A percentile compares a stretch with the other conserved stretches of the same genome.
phyloP scores from a whole-genome alignment of 352 stramenopile species.

The Saprolegnia parasitica region DNA sequence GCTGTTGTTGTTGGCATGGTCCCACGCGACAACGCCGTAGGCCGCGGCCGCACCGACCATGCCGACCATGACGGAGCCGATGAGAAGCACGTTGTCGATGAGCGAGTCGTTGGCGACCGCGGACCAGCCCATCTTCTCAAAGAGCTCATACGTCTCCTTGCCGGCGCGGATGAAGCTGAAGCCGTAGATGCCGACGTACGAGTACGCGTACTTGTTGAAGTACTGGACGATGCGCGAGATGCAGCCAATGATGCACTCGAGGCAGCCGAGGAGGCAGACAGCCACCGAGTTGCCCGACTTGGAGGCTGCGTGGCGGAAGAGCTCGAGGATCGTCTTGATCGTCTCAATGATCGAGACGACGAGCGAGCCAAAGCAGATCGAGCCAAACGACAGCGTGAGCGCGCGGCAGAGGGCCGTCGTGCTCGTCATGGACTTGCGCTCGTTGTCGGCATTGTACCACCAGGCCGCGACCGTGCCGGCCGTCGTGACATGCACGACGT shows the following conservation, averaged over 20 bases:
- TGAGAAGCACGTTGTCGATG: constrained; percentile 63
- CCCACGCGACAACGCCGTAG: constrained; percentile 33
- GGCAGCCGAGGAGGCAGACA: constrained; percentile 45
- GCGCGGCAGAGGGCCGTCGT: constrained; percentile 49
- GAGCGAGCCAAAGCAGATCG: constrained; percentile 80
- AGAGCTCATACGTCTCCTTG: constrained; percentile 54
- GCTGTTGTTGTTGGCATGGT: constrained; percentile 34
- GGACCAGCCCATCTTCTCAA: constrained; percentile 54
- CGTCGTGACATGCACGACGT: constrained; percentile 81
- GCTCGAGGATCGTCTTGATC: constrained; percentile 47
- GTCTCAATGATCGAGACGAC: constrained; percentile 69
- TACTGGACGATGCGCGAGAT: constrained; percentile 67
- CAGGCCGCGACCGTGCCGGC: constrained; percentile 85
- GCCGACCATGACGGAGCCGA: constrained; percentile 53
- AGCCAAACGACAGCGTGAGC: constrained; percentile 77
- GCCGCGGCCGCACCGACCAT: constrained; percentile 47
- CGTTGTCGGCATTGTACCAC: constrained; percentile 58
- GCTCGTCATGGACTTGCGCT: constrained; percentile 42
- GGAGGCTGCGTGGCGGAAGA: constrained; percentile 39
- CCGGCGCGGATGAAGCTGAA: constrained; percentile 53
- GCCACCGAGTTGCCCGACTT: constrained; percentile 54
- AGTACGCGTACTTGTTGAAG: constrained; percentile 78
- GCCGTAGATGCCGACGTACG: constrained; percentile 69
- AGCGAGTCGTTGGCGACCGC: constrained; percentile 70
- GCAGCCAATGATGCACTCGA: constrained; percentile 55